Conservation (phyloP, 2,329 filamentous ascomycete species). For the Nannizziopsis barbatae region DNA sequence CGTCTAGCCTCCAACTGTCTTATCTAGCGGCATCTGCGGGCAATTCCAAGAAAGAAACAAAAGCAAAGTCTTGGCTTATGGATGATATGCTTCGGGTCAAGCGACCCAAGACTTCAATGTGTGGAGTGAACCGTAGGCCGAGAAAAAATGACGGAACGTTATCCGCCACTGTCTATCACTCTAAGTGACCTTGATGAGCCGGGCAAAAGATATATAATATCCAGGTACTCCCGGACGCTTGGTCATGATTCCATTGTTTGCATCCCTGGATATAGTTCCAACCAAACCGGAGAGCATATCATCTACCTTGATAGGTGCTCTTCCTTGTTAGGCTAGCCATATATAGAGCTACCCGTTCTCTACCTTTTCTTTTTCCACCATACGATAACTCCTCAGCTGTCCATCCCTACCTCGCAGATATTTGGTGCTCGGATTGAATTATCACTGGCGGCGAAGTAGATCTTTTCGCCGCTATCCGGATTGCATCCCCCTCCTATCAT, state of each 20-base stretch:
- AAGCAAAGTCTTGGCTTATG: background rate
- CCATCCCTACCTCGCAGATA: background rate
- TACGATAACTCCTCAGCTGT: conserved; percentile 1
- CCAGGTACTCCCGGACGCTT: background rate
- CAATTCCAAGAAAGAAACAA: too few species aligned
- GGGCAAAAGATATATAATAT: conserved; percentile 1
- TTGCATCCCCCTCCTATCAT: background rate
- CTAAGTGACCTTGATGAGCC: background rate
- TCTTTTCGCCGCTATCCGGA: background rate
- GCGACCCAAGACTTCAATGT: background rate
- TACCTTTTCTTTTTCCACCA: background rate
- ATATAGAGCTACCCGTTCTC: background rate
- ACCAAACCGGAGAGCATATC: too few species aligned
- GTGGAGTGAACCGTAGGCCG: background rate
- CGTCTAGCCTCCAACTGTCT: too few species aligned
- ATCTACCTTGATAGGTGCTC: too few species aligned
- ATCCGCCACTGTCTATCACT: background rate
- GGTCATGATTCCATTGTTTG: background rate
- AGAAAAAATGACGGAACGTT: conserved; percentile 4
- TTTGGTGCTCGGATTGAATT: background rate
- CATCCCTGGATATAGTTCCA: background rate
- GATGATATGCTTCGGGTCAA: too few species aligned
- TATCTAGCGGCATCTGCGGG: too few species aligned
- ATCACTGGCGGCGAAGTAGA: background rate
- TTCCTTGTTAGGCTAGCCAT: too few species aligned